phyloP scores from a whole-genome alignment of 2,329 filamentous ascomycete genomes.

The Fusarium musae region DNA sequence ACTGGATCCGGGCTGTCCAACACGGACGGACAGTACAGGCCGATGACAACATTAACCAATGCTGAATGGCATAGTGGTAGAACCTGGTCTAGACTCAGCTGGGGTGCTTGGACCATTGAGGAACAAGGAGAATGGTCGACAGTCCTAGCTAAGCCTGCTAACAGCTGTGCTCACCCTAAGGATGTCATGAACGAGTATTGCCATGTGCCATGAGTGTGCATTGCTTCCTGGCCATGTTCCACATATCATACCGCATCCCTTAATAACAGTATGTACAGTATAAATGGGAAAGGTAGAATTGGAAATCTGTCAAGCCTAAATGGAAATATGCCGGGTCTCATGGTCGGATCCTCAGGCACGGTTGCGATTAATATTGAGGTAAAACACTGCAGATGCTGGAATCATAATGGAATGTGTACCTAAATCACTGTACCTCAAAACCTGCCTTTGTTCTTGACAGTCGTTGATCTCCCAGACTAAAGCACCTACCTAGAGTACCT shows the following conservation, averaged over 20 bases:
- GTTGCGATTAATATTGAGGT: neutral
- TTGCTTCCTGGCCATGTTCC: conserved; percentile 23
- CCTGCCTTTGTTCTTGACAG: neutral
- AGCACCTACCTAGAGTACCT: neutral
- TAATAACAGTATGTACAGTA: conserved; percentile 4
- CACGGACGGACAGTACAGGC: conserved; percentile 10
- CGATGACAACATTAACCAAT: conserved; percentile 12
- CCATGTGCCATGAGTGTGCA: conserved; percentile 15
- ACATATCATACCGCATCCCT: conserved; percentile 32
- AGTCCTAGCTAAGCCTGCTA: conserved; percentile 5
- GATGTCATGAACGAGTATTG: neutral
- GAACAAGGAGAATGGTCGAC: conserved; percentile 11
- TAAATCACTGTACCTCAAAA: neutral
- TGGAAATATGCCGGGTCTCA: neutral
- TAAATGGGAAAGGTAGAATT: neutral
- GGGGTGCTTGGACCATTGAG: conserved; percentile 38
- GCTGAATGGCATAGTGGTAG: conserved; percentile 12
- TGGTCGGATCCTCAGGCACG: neutral
- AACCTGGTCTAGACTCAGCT: conserved; percentile 44
- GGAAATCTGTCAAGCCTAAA: neutral
- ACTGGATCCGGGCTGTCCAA: conserved; percentile 18
- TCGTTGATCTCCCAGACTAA: neutral
- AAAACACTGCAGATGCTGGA: neutral
- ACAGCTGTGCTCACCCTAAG: conserved; percentile 2
- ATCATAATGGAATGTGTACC: conserved; percentile 18